These are phyloP conservation scores for Adiantum capillusveneris DNA, from an alignment of 75 land plant species.

Conservation along the genomic window DNA sequence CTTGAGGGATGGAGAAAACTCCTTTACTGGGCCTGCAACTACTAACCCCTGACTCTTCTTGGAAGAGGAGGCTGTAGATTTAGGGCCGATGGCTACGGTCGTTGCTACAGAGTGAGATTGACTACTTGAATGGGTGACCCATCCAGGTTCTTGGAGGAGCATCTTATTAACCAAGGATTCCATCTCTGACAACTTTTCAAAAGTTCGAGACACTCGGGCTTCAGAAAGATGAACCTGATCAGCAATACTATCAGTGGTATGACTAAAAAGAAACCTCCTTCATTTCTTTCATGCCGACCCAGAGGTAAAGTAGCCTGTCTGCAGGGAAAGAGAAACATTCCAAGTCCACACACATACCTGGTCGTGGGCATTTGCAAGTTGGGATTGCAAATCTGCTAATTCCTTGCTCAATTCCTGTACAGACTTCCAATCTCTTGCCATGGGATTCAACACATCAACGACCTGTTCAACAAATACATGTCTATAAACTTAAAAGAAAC, in stretches of 20 bases:
- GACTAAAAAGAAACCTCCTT: too few species aligned
- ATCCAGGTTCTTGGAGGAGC: conserved; percentile 37
- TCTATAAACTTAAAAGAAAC: too few species aligned
- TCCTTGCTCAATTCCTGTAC: conserved; percentile 78
- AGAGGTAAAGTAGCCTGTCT: not conserved
- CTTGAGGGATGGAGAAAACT: conserved; percentile 63
- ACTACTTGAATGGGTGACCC: too few species aligned
- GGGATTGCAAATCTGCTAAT: conserved; percentile 74
- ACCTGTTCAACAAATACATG: too few species aligned
- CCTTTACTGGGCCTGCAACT: conserved; percentile 75
- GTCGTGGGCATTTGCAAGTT: conserved; percentile 66
- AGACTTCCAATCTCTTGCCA: conserved; percentile 83
- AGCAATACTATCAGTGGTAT: too few species aligned
- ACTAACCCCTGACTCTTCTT: conserved; percentile 27
- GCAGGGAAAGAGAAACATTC: not conserved
- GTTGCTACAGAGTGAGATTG: conserved; percentile 2
- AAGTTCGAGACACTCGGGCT: conserved; percentile 77
- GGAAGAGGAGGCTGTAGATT: conserved; percentile 15
- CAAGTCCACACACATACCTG: conserved; percentile 38
- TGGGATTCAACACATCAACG: conserved; percentile 89
- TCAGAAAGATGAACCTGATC: conserved; percentile 98
- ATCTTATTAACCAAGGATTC: conserved; percentile 75
- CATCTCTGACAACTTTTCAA: conserved; percentile 79
- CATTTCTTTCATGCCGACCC: too few species aligned
- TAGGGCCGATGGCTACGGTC: conserved; percentile 16